Evolutionary conservation across 2,329 filamentous ascomycete genomes (phyloP).

Genomic region (Thermoascus crustaceus): DNA sequence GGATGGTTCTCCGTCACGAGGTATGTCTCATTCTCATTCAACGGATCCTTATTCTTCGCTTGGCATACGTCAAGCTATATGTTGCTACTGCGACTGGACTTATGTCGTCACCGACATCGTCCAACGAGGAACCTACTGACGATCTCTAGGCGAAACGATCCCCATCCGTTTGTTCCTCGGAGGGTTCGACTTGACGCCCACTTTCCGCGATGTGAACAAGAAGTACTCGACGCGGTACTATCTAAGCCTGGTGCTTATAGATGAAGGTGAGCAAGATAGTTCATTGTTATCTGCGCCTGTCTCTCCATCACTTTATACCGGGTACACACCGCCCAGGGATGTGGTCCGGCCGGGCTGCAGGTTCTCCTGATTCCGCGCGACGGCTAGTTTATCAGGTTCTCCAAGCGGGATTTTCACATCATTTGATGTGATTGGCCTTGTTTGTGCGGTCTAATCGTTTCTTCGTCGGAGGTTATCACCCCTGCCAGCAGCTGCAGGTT

Average conservation of each 20-base stretch:
- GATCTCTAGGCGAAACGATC: constrained; percentile 65
- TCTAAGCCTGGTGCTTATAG: constrained; percentile 87
- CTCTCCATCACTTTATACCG: not conserved
- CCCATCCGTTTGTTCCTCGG: constrained; percentile 95
- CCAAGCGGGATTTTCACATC: too few species aligned
- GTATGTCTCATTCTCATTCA: constrained; percentile 44
- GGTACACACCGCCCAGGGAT: not conserved
- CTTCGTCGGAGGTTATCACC: not conserved
- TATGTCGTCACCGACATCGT: too few species aligned
- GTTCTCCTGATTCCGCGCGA: too few species aligned
- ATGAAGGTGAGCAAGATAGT: constrained; percentile 61
- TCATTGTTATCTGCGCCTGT: not conserved
- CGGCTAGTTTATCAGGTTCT: too few species aligned
- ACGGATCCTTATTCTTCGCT: not conserved
- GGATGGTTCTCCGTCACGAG: constrained; percentile 96
- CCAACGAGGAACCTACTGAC: constrained; percentile 13
- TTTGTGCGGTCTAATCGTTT: too few species aligned
- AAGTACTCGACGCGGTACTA: constrained; percentile 99
- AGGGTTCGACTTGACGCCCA: constrained; percentile 94
- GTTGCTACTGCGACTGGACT: too few species aligned
- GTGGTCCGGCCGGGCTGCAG: not conserved
- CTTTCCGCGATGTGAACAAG: constrained; percentile 99
- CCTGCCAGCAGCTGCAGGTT: constrained; percentile 5
- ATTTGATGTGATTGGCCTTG: too few species aligned
- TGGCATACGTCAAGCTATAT: too few species aligned